A percentile compares a stretch with the other conserved stretches of the same genome.
These are phyloP conservation scores for Cylindrotheca fusiformis DNA, from an alignment of 108 stramenopile species.

Conservation along the genomic window DNA sequence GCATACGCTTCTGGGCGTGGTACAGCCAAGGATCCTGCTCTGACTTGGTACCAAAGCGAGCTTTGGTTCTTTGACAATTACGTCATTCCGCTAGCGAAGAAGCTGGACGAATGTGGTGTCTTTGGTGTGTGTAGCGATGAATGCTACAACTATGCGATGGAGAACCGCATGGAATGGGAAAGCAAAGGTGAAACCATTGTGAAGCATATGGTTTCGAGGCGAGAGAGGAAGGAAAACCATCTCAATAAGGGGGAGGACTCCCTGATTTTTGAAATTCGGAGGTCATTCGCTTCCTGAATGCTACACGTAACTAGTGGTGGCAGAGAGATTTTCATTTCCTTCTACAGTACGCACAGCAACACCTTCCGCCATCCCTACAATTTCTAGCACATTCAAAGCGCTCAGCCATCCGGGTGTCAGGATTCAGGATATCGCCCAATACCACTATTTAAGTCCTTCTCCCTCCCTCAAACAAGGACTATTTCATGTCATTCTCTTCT, in stretches of 20 bases:
- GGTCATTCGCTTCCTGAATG: no score
- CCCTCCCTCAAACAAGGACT: no score
- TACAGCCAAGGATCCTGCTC: not conserved
- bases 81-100: slow-evolving; percentile 12
- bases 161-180: slow-evolving; percentile 13
- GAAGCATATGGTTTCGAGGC: not conserved
- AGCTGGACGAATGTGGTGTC: slow-evolving; percentile 11
- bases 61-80: slow-evolving; percentile 15
- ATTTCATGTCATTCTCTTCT: no score
- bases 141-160: slow-evolving; percentile 11
- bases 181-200: not conserved
- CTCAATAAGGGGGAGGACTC: not conserved
- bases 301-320: not conserved
- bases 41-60: slow-evolving; percentile 12
- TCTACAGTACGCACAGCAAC: no score
- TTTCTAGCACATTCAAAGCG: no score
- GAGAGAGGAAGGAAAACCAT: not conserved
- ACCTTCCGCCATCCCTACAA: no score
- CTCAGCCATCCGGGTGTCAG: no score
- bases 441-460: no score
- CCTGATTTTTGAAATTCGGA: not conserved
- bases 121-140: slow-evolving; percentile 14
- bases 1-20: not conserved
- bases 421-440: no score
- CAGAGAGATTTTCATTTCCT: not conserved